Conservation (phyloP, 257 asterid species). For the Perilla frutescens region DNA sequence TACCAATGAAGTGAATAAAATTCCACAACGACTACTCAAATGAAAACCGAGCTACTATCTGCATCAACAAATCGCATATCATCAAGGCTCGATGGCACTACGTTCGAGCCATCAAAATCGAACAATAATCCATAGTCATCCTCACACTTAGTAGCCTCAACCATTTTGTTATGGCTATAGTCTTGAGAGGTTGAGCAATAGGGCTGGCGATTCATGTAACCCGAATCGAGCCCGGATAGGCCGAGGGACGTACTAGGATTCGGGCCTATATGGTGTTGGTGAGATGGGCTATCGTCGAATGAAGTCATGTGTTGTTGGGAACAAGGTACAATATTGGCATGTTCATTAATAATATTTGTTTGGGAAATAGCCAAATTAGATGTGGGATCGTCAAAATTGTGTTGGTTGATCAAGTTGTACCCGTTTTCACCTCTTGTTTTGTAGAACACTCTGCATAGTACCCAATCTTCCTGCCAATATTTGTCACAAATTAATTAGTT, state of each 20-base stretch:
- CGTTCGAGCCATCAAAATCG: conserved; percentile 41
- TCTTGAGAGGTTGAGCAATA: conserved; percentile 8
- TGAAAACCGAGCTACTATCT: conserved; percentile 48
- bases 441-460: conserved; percentile 81
- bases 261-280: conserved; percentile 28
- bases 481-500: conserved; percentile 6
- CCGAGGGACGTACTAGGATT: conserved; percentile 46
- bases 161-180: conserved; percentile 19
- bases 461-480: conserved; percentile 85
- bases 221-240: conserved; percentile 24
- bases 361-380: conserved; percentile 40
- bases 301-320: conserved; percentile 41
- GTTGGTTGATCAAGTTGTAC: conserved; percentile 34
- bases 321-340: background rate
- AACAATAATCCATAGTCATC: conserved; percentile 50
- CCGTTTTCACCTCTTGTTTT: conserved; percentile 64
- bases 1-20: conserved; percentile 5
- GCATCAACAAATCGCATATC: conserved; percentile 46
- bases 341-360: conserved; percentile 13
- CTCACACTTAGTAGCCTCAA: conserved; percentile 33
- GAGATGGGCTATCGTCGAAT: conserved; percentile 32
- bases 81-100: conserved; percentile 28
- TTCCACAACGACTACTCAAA: conserved; percentile 30
- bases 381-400: conserved; percentile 25
- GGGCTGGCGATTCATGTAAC: conserved; percentile 26